Percentiles rank a stretch among this genome's conserved stretches.
Conservation (phyloP, 176 grass and related monocot species). For the Aegilops longissima region DNA sequence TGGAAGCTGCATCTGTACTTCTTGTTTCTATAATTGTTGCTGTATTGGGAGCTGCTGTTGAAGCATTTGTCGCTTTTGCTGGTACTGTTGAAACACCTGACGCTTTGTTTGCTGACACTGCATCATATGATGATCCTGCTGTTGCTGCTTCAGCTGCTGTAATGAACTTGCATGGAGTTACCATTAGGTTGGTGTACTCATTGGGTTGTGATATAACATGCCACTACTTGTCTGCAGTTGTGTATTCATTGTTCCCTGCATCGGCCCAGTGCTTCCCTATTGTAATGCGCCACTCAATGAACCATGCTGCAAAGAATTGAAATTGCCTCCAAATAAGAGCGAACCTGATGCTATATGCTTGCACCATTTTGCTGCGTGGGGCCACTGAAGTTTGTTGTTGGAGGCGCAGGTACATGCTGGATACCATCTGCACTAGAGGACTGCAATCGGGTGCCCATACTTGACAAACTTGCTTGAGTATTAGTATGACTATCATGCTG, state of each 20-base stretch:
- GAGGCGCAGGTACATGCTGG: conserved; percentile 58
- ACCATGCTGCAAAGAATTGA: conserved; percentile 73
- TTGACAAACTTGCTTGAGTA: conserved; percentile 45
- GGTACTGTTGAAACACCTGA: conserved; percentile 45
- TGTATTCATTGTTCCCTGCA: conserved; percentile 45
- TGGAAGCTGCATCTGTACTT: conserved; percentile 56
- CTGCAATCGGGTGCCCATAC: conserved; percentile 25
- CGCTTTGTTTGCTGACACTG: conserved; percentile 66
- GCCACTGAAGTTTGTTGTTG: conserved; percentile 61
- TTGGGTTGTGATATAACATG: conserved; percentile 53
- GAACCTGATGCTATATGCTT: conserved; percentile 45
- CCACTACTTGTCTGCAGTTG: conserved; percentile 54
- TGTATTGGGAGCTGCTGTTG: conserved; percentile 49
- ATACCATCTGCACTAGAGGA: conserved; percentile 42
- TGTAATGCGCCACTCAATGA: conserved; percentile 36
- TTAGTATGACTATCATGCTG: conserved; percentile 69
- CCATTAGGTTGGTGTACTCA: conserved; percentile 51
- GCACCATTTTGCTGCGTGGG: conserved; percentile 59
- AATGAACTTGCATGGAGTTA: conserved; percentile 52
- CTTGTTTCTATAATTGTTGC: conserved; percentile 61
- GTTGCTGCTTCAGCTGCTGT: conserved; percentile 75
- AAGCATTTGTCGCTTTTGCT: conserved; percentile 36
- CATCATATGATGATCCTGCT: conserved; percentile 68
- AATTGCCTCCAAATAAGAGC: conserved; percentile 57
- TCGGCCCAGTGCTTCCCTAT: conserved; percentile 40